A percentile compares a stretch with the other conserved stretches of the same genome.
These are phyloP conservation scores for Elymus sibiricus DNA, from an alignment of 176 grass and related monocot species.

Conservation along the genomic window DNA sequence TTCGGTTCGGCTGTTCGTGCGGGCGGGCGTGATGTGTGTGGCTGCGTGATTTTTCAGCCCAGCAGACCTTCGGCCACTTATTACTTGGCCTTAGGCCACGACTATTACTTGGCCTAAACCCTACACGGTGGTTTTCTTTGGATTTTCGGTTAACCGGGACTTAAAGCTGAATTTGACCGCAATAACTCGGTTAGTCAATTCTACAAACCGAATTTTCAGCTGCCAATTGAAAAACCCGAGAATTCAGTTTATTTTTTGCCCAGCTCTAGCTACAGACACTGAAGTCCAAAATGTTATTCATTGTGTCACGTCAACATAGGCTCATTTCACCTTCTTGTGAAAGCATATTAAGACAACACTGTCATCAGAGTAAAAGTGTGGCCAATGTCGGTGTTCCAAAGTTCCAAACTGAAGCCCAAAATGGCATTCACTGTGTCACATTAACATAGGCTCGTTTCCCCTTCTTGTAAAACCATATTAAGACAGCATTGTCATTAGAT, in stretches of 20 bases:
- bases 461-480: not conserved
- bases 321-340: not conserved
- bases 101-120: not conserved
- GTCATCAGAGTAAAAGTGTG: not conserved
- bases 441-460: not conserved
- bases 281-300: not conserved
- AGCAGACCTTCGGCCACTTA: no score
- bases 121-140: not conserved
- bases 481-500: not conserved
- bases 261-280: not conserved
- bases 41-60: not conserved
- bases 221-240: not conserved
- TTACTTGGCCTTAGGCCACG: no score
- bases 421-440: not conserved
- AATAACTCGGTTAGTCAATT: not conserved
- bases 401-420: not conserved
- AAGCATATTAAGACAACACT: not conserved
- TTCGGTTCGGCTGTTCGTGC: not conserved
- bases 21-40: not conserved
- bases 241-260: not conserved
- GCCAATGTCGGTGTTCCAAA: not conserved
- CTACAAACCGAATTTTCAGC: not conserved
- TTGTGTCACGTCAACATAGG: not conserved
- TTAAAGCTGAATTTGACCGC: not conserved
- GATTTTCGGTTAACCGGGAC: not conserved